Base-by-base conservation (phyloP, 176 grass and related monocot species). In the Olyra latifolia region DNA sequence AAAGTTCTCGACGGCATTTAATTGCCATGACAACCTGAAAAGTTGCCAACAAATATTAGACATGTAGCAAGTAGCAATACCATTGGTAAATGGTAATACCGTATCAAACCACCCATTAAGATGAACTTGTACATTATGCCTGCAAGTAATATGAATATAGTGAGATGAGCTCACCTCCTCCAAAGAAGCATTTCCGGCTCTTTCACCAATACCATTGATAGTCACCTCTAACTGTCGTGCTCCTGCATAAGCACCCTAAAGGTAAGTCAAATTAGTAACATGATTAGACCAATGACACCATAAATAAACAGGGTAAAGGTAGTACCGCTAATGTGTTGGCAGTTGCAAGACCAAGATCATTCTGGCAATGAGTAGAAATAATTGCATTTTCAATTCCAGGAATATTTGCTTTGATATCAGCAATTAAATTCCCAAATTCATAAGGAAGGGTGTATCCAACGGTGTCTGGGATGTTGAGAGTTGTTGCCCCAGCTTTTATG, bases 301-400 rank as follows among this genome's bases (percentile, higher is more conserved):
- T 40, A 72, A 43, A 62, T 5, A 68, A 62, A 81, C 40, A 88
- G 58, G 62, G n/a, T 85, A 69, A 71, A 66, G 29, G 62, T 62
- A 83, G 74, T 93, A 95, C 96, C 47, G 84, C 90, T 83, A 95
- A 81, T 79, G 96, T 95, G 77, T 95, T 98, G 71, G 92, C 95
- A 72, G 86, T 95, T 14, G 95, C 90, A 83, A 98, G 92, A 69
- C 95, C 95, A 82, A 98, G 95, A 79, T 98, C 95, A 56, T 98
- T 98, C 82, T 98, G 95, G 75, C 95, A 98, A 62, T 98, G 95
- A 20, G 95, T 98, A 55, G 95, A 98, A 80, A 98, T 95, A 40
- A 98, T 95, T 3, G 49, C 92, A 83, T 93, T 93, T 82, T 98
- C 90, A 78, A 95, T 93, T 49, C 95, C 95, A 83, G 67, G 88